Evolutionary conservation across 192 early-diverging fungal species (phyloP).

Genomic region (Dissophora globulifera): DNA sequence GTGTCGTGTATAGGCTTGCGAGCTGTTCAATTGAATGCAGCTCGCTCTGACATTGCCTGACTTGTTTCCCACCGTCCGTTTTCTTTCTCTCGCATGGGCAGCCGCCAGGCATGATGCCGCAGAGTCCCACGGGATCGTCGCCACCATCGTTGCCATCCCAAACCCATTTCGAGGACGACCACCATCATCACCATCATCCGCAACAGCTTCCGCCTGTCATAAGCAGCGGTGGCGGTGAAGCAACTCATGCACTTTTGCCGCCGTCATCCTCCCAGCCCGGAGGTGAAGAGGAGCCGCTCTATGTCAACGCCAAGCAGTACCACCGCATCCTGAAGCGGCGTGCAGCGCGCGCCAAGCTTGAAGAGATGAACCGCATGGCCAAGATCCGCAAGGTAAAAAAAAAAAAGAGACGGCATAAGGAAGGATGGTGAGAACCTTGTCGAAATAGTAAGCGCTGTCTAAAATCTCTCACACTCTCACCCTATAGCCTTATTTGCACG

Average conservation of each 20-base stretch:
- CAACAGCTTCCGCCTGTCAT: neutral
- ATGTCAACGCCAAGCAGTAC: slow-evolving; percentile 62
- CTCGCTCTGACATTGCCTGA: too few species aligned
- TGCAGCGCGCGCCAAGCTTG: slow-evolving; percentile 84
- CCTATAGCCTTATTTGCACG: slow-evolving; percentile 89
- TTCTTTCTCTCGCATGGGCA: neutral
- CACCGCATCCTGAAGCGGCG: slow-evolving; percentile 96
- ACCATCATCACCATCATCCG: slow-evolving; percentile 13
- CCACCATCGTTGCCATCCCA: neutral
- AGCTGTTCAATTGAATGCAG: neutral
- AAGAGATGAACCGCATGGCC: slow-evolving; percentile 78
- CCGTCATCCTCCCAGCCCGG: neutral
- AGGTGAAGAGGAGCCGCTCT: slow-evolving; percentile 25
- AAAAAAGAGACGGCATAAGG: too few species aligned
- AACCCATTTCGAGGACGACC: slow-evolving; percentile 3
- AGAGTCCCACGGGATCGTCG: slow-evolving; percentile 23
- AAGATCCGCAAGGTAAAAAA: slow-evolving; percentile 73
- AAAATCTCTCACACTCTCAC: neutral
- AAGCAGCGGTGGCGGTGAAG: neutral
- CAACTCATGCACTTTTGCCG: slow-evolving; percentile 4
- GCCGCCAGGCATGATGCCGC: slow-evolving; percentile 34
- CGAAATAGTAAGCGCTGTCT: neutral
- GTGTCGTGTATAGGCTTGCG: neutral
- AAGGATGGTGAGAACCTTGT: neutral
- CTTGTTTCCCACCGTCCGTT: too few species aligned